Evolutionary conservation across 2,329 filamentous ascomycete species (phyloP).

Genomic region (Aspergillus sp.): DNA sequence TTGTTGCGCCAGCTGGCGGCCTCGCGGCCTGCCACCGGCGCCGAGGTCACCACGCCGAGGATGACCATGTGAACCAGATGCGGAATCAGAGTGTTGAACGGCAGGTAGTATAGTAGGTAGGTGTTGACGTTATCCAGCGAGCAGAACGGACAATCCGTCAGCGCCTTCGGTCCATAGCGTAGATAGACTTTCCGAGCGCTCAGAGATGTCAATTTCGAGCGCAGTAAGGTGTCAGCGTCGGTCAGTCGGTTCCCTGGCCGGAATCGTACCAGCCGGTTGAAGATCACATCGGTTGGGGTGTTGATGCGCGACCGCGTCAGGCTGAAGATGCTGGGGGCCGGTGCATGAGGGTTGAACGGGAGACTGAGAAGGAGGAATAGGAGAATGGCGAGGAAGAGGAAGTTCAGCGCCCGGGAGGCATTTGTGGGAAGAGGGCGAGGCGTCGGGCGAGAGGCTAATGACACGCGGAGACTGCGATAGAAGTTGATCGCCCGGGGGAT

Average conservation of each 20-base stretch:
- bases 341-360: slow-evolving; percentile 60
- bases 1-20: slow-evolving; percentile 67
- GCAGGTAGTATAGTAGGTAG: slow-evolving; percentile 79
- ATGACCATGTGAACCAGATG: slow-evolving; percentile 75
- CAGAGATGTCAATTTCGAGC: slow-evolving; percentile 65
- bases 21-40: slow-evolving; percentile 60
- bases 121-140: slow-evolving; percentile 62
- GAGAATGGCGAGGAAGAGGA: slow-evolving; percentile 53
- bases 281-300: slow-evolving; percentile 80
- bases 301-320: slow-evolving; percentile 77
- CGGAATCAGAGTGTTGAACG: slow-evolving; percentile 64
- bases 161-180: slow-evolving; percentile 71
- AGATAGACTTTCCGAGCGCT: slow-evolving; percentile 78
- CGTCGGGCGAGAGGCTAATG: slow-evolving; percentile 34
- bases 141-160: slow-evolving; percentile 82
- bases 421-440: slow-evolving; percentile 35
- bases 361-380: slow-evolving; percentile 61
- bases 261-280: slow-evolving; percentile 63
- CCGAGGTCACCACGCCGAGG: slow-evolving; percentile 71
- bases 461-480: slow-evolving; percentile 34
- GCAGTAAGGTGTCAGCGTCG: slow-evolving; percentile 61
- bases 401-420: slow-evolving; percentile 41
- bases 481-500: slow-evolving; percentile 38
- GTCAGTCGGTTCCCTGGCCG: slow-evolving; percentile 43
- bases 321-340: slow-evolving; percentile 67